phyloP scores from a whole-genome alignment of 306 rosid genomes.

The Amphicarpaea edgeworthii region DNA sequence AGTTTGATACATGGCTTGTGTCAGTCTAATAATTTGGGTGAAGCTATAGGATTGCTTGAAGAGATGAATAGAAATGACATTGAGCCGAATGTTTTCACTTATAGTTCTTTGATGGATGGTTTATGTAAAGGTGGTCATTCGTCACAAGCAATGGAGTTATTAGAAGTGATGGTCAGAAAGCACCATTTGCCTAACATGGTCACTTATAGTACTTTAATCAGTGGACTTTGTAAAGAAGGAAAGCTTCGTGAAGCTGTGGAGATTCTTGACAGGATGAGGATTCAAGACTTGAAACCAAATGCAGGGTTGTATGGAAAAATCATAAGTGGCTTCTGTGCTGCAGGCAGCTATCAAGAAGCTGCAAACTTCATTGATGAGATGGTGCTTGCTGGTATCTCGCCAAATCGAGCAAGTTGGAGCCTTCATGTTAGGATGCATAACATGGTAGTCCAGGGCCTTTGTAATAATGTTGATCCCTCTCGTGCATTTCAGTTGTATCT shows the following conservation, averaged over 20 bases:
- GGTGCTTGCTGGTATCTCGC: slow-evolving; percentile 72
- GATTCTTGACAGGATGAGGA: slow-evolving; percentile 92
- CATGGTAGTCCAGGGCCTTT: slow-evolving; percentile 78
- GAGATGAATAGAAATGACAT: slow-evolving; percentile 70
- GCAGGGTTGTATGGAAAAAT: slow-evolving; percentile 83
- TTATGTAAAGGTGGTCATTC: slow-evolving; percentile 81
- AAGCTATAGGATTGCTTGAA: slow-evolving; percentile 69
- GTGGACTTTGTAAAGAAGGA: slow-evolving; percentile 83
- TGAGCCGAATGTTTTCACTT: slow-evolving; percentile 85
- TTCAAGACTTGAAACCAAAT: slow-evolving; percentile 87
- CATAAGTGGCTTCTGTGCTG: slow-evolving; percentile 68
- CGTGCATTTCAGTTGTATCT: slow-evolving; percentile 86
- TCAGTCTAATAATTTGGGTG: slow-evolving; percentile 65
- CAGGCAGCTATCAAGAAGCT: slow-evolving; percentile 71
- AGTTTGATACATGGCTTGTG: slow-evolving; percentile 86
- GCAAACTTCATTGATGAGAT: slow-evolving; percentile 94
- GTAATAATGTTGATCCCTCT: slow-evolving; percentile 49
- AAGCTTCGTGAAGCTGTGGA: slow-evolving; percentile 76
- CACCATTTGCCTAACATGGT: slow-evolving; percentile 70
- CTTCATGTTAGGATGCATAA: slow-evolving; percentile 78
- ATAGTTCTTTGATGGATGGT: slow-evolving; percentile 82
- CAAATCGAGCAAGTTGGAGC: slow-evolving; percentile 76
- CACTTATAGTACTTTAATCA: slow-evolving; percentile 76
- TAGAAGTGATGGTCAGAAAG: slow-evolving; percentile 68
- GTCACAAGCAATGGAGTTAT: slow-evolving; percentile 67